Evolutionary conservation across 176 grass and related monocot genomes (phyloP).

Genomic region (Avena insularis): DNA sequence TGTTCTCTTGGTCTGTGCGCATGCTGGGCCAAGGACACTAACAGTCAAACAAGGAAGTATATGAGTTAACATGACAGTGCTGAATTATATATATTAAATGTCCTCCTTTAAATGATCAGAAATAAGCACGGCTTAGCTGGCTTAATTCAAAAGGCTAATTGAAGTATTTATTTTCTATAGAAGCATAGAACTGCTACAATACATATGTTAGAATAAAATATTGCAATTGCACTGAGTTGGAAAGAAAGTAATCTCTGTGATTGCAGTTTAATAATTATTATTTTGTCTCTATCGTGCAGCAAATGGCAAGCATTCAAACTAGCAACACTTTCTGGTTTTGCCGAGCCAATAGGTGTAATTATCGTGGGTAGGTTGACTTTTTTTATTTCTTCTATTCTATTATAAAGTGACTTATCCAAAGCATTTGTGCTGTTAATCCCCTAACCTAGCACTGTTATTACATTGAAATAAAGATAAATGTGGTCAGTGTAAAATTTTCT

Average conservation of each 20-base stretch:
- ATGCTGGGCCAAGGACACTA: neutral
- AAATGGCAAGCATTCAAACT: slow-evolving; percentile 99
- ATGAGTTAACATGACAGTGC: neutral
- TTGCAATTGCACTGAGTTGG: neutral
- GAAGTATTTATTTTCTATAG: neutral
- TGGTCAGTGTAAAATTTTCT: neutral
- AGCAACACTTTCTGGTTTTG: slow-evolving; percentile 89
- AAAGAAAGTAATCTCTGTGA: slow-evolving; percentile 12
- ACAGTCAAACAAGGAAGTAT: neutral
- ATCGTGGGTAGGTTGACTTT: slow-evolving; percentile 70
- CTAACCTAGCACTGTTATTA: neutral
- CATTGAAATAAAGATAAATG: neutral
- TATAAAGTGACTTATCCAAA: neutral
- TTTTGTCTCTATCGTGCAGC: slow-evolving; percentile 62
- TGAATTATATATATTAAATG: neutral
- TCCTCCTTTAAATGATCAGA: neutral
- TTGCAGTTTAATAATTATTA: slow-evolving; percentile 25
- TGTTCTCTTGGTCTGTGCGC: neutral
- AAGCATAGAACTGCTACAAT: slow-evolving; percentile 4
- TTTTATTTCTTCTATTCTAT: slow-evolving; percentile 17
- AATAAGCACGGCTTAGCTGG: neutral
- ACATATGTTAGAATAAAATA: slow-evolving; percentile 16
- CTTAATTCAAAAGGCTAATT: neutral
- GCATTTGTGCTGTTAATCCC: neutral
- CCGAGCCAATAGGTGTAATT: slow-evolving; percentile 88